A percentile compares a stretch with the other conserved stretches of the same genome.
Evolutionary conservation across 306 rosid genomes (phyloP).

Genomic region (Prunus campanulata): DNA sequence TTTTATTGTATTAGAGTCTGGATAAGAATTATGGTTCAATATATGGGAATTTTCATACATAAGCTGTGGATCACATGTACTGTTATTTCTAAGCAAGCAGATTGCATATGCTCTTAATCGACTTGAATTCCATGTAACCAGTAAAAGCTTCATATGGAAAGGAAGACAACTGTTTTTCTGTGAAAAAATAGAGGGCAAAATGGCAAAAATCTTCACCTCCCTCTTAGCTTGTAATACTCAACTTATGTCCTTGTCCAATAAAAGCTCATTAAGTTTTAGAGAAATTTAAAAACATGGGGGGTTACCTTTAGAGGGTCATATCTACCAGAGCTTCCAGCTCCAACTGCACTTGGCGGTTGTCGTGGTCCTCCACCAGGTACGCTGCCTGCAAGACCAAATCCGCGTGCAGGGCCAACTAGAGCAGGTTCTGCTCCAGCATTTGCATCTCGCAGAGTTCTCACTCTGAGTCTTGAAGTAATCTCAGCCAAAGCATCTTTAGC

Average conservation of each 20-base stretch:
- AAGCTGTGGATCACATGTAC: neutral
- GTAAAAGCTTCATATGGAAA: neutral
- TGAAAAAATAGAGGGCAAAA: neutral
- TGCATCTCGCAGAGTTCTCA: slow-evolving; percentile 35
- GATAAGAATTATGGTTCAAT: neutral
- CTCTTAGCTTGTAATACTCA: neutral
- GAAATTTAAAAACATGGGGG: neutral
- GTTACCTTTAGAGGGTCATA: slow-evolving; percentile 30
- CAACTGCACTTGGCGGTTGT: slow-evolving; percentile 22
- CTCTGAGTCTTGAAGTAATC: slow-evolving; percentile 42
- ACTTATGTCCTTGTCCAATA: neutral
- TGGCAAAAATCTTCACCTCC: too few relatives aligned
- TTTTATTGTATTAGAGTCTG: neutral
- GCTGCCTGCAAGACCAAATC: slow-evolving; percentile 20
- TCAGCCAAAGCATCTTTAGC: slow-evolving; percentile 37
- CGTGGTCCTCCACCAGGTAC: slow-evolving; percentile 17
- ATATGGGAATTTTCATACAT: neutral
- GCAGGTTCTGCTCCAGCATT: slow-evolving; percentile 30
- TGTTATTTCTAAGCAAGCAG: neutral
- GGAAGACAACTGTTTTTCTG: neutral
- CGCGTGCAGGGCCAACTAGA: slow-evolving; percentile 15
- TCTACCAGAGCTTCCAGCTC: slow-evolving; percentile 28
- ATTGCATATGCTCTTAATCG: neutral
- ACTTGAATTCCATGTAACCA: neutral
- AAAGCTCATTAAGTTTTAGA: neutral